These are phyloP conservation scores for Blastosporella zonata DNA, from an alignment of 1,284 basidiomycete genomes.

Conservation along the genomic window DNA sequence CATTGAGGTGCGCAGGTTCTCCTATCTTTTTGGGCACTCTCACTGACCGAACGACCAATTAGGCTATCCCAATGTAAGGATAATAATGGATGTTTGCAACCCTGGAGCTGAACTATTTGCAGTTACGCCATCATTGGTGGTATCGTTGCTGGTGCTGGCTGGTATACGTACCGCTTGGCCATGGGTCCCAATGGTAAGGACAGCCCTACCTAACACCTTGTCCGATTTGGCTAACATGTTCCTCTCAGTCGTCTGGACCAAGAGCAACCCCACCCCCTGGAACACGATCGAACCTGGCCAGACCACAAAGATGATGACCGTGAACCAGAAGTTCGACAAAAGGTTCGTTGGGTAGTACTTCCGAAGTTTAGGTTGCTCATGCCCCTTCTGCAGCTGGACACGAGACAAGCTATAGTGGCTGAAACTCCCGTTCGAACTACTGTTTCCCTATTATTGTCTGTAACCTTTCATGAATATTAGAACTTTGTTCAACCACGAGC, in stretches of 20 bases:
- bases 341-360: constrained; percentile 41
- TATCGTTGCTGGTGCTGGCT: constrained; percentile 62
- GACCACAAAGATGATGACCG: constrained; percentile 64
- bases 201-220: neutral
- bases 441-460: constrained; percentile 12
- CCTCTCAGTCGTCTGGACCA: constrained; percentile 72
- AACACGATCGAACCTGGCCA: constrained; percentile 71
- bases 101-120: constrained; percentile 13
- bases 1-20: constrained; percentile 57
- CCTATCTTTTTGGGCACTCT: neutral
- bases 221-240: constrained; percentile 4
- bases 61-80: constrained; percentile 79
- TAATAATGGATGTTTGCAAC: neutral
- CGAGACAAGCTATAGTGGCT: constrained; percentile 62
- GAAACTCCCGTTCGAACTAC: constrained; percentile 12
- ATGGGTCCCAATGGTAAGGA: constrained; percentile 65
- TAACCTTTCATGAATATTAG: constrained; percentile 16
- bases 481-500: constrained; percentile 5
- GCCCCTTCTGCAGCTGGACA: constrained; percentile 52
- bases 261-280: constrained; percentile 78
- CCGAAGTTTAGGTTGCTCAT: neutral
- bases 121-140: constrained; percentile 72
- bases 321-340: constrained; percentile 72
- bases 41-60: constrained; percentile 10
- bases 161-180: constrained; percentile 73